phyloP scores from a whole-genome alignment of 345 rosid species.

The Citrus hindsii region DNA sequence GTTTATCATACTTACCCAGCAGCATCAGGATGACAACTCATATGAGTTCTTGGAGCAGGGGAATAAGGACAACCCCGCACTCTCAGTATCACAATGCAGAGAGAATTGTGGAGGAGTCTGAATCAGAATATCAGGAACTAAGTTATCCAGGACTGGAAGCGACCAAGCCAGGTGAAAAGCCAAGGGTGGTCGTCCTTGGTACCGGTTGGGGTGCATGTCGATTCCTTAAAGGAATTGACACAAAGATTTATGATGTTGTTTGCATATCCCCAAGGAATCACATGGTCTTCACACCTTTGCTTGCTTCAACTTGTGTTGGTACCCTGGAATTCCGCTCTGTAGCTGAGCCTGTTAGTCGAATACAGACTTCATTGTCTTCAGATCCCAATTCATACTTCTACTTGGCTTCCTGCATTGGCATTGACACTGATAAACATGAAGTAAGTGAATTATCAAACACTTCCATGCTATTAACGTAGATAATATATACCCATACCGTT shows the following conservation, averaged over 20 bases:
- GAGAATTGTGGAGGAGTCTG: slow-evolving; percentile 32
- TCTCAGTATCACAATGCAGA: slow-evolving; percentile 33
- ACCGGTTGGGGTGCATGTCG: slow-evolving; percentile 86
- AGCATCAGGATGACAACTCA: slow-evolving; percentile 16
- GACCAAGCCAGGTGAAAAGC: slow-evolving; percentile 62
- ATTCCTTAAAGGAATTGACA: slow-evolving; percentile 64
- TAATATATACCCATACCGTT: neutral
- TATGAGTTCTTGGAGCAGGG: slow-evolving; percentile 41
- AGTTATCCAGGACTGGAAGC: slow-evolving; percentile 53
- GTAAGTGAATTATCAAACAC: slow-evolving; percentile 27
- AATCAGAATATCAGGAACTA: slow-evolving; percentile 37
- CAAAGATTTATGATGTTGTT: slow-evolving; percentile 51
- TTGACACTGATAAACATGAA: slow-evolving; percentile 70
- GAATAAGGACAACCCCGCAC: slow-evolving; percentile 41
- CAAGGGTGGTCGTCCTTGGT: slow-evolving; percentile 72
- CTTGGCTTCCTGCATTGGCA: slow-evolving; percentile 68
- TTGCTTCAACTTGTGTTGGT: slow-evolving; percentile 74
- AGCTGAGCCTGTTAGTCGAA: slow-evolving; percentile 78
- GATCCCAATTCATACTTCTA: slow-evolving; percentile 80
- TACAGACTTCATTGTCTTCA: slow-evolving; percentile 72
- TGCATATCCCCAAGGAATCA: slow-evolving; percentile 83
- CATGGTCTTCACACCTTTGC: slow-evolving; percentile 84
- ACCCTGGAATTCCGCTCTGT: slow-evolving; percentile 92
- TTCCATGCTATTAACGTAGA: neutral
- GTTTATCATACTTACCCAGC: slow-evolving; percentile 18